phyloP scores from a whole-genome alignment of 108 stramenopile genomes.

The Aurantiochytrium sp. region DNA sequence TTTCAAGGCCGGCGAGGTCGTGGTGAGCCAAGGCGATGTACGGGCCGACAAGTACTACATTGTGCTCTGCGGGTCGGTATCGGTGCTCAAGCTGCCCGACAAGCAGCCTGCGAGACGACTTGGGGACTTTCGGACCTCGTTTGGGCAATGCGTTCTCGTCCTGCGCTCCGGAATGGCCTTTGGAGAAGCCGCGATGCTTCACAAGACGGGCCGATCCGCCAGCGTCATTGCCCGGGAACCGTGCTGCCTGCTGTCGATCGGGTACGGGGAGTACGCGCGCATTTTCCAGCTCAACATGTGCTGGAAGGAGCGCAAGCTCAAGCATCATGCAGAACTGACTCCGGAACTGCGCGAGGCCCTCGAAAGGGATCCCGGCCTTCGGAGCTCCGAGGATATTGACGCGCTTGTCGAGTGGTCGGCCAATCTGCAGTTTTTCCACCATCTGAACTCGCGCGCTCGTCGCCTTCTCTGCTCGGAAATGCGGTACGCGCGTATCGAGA shows the following conservation, averaged over 20 bases:
- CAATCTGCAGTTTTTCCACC: not conserved
- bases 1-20: not conserved
- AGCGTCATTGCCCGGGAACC: not conserved
- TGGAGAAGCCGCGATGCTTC: not conserved
- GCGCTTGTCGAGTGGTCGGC: not conserved
- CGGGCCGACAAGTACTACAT: constrained; percentile 2
- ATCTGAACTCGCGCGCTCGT: not conserved
- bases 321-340: not conserved
- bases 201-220: not conserved
- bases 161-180: not conserved
- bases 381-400: not conserved
- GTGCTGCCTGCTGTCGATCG: not conserved
- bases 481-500: not conserved
- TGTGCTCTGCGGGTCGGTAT: not conserved
- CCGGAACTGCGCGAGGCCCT: not conserved
- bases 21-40: not conserved
- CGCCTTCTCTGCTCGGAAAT: not conserved
- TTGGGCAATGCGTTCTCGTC: not conserved
- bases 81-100: not conserved
- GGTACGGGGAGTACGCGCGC: not conserved
- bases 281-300: not conserved
- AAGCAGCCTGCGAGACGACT: not conserved
- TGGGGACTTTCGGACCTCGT: not conserved
- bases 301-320: not conserved
- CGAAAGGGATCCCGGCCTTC: no score